Conservation (phyloP, 2,329 filamentous ascomycete genomes). For the Cadophora sp. region DNA sequence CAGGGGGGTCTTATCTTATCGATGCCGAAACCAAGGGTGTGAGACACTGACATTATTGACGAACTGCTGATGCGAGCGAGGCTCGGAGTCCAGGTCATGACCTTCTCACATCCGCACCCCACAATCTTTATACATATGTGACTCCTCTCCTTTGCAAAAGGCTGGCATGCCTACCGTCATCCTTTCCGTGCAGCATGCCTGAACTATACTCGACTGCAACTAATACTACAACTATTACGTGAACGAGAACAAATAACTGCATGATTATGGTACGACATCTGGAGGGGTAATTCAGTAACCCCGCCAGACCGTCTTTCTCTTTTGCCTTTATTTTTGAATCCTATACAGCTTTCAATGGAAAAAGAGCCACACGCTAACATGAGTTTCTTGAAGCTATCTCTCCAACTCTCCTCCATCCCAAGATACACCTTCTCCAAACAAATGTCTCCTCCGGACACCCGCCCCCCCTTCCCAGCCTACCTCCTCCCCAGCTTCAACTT, state of each 20-base stretch:
- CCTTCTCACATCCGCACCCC: slow-evolving; percentile 11
- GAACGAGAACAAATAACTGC: slow-evolving; percentile 13
- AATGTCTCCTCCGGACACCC: slow-evolving; percentile 34
- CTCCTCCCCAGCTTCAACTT: slow-evolving; percentile 58
- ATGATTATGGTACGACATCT: slow-evolving; percentile 24
- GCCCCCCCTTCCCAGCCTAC: slow-evolving; percentile 54
- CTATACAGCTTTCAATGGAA: not conserved
- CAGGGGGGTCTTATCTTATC: slow-evolving; percentile 26
- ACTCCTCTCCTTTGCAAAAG: not conserved
- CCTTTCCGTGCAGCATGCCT: not conserved
- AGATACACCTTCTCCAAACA: slow-evolving; percentile 17
- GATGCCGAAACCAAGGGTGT: slow-evolving; percentile 15
- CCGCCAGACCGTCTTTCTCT: not conserved
- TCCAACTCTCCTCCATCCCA: slow-evolving; percentile 16
- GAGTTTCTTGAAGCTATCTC: not conserved
- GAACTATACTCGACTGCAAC: not conserved
- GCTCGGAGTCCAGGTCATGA: slow-evolving; percentile 16
- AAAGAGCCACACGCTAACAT: not conserved
- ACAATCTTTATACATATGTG: not conserved
- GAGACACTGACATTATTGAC: not conserved
- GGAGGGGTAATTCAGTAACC: slow-evolving; percentile 3
- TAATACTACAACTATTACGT: not conserved
- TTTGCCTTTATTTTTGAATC: not conserved
- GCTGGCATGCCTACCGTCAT: slow-evolving; percentile 1
- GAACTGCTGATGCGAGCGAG: slow-evolving; percentile 21